Conservation (phyloP, 164 flowering plant species). For the Echeveria elegans region DNA sequence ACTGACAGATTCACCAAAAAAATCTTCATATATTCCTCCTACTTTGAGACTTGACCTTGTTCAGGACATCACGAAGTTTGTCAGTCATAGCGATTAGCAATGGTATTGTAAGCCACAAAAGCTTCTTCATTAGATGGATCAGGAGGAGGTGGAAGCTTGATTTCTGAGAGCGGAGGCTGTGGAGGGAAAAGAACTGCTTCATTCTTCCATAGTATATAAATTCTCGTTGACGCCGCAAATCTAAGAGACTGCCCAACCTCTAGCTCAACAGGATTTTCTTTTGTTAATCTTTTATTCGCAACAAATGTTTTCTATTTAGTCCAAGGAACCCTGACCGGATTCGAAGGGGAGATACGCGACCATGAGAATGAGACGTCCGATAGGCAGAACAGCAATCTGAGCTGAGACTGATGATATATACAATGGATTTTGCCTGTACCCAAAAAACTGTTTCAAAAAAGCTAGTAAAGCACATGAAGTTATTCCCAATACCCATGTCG, state of each 20-base stretch:
- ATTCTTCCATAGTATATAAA: constrained; percentile 69
- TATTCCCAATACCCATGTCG: constrained; percentile 46
- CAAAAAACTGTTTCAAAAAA: constrained; percentile 48
- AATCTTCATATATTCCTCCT: constrained; percentile 77
- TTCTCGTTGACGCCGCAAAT: constrained; percentile 96
- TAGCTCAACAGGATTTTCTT: constrained; percentile 84
- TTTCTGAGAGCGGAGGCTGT: constrained; percentile 47
- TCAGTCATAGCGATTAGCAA: constrained; percentile 70
- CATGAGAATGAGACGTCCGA: constrained; percentile 39
- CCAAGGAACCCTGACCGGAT: constrained; percentile 13
- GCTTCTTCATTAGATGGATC: constrained; percentile 97
- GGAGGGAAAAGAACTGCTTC: constrained; percentile 78
- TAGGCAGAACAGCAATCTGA: constrained; percentile 41
- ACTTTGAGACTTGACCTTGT: constrained; percentile 67
- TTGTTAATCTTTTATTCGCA: constrained; percentile 85
- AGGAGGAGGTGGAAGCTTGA: constrained; percentile 71
- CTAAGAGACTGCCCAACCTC: constrained; percentile 92
- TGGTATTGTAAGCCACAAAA: constrained; percentile 77
- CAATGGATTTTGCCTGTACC: constrained; percentile 32
- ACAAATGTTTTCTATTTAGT: constrained; percentile 80
- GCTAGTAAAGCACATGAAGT: constrained; percentile 29
- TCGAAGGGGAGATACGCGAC: constrained; percentile 32
- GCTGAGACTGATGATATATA: constrained; percentile 36
- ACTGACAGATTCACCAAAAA: constrained; percentile 72
- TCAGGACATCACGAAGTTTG: constrained; percentile 62